phyloP scores from a whole-genome alignment of 169 alveolate species.

The Cyclospora cayetanensis region DNA sequence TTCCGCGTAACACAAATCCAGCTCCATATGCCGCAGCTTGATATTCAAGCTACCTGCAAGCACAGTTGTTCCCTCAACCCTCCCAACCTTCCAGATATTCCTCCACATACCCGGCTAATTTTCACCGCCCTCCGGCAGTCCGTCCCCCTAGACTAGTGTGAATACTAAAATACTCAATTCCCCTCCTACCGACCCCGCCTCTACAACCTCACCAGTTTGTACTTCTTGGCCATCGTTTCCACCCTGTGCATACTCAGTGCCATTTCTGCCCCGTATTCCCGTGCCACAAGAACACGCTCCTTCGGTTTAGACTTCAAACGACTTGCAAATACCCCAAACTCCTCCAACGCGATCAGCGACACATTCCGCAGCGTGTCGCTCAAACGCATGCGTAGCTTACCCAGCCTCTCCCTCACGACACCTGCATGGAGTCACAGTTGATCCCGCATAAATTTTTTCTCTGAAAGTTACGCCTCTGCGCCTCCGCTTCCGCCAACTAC shows the following conservation, averaged over 20 bases:
- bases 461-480: no score
- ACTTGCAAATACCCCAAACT: constrained; percentile 46
- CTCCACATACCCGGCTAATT: no score
- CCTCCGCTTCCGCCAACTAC: no score
- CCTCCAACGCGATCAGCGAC: constrained; percentile 55
- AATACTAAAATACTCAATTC: no score
- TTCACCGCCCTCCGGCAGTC: no score
- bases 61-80: no score
- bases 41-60: no score
- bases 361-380: constrained; percentile 60
- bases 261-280: constrained; percentile 63
- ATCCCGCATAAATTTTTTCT: not conserved
- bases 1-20: no score
- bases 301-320: constrained; percentile 61
- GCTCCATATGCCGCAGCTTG: no score
- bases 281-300: constrained; percentile 52
- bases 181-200: no score
- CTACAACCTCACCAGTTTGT: constrained; percentile 39
- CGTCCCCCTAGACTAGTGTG: no score
- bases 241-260: constrained; percentile 59
- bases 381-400: constrained; percentile 60
- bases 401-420: constrained; percentile 48
- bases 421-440: constrained; percentile 12
- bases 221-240: constrained; percentile 49
- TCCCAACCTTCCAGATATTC: no score